These are phyloP conservation scores for Favolaschia claudopus DNA, from an alignment of 768 basidiomycete species.

Conservation along the genomic window DNA sequence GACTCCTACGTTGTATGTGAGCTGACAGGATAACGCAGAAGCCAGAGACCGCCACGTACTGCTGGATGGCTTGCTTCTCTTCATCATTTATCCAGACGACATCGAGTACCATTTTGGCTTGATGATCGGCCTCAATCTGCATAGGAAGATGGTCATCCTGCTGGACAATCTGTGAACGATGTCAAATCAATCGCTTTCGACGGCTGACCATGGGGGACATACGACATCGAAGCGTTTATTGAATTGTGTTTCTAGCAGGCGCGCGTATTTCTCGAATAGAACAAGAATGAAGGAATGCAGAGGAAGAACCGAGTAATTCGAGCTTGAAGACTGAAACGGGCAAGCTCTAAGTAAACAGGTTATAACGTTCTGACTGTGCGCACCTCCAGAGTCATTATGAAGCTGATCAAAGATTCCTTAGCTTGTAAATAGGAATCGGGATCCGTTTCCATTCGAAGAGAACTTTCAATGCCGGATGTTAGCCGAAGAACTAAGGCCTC, in stretches of 20 bases:
- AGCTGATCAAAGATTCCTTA: constrained; percentile 85
- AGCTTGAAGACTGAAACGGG: constrained; percentile 69
- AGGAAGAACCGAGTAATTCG: constrained; percentile 84
- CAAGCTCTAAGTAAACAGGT: constrained; percentile 1
- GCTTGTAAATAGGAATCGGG: constrained; percentile 82
- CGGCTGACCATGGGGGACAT: constrained; percentile 31
- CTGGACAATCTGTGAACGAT: constrained; percentile 67
- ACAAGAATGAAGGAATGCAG: constrained; percentile 86
- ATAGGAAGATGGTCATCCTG: constrained; percentile 92
- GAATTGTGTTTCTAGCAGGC: constrained; percentile 82
- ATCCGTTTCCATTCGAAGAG: constrained; percentile 76
- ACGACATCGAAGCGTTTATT: constrained; percentile 84
- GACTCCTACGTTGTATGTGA: constrained; percentile 51
- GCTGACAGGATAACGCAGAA: neutral
- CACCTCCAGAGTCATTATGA: constrained; percentile 94
- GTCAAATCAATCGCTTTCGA: neutral
- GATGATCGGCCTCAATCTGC: constrained; percentile 65
- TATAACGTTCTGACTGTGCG: constrained; percentile 10
- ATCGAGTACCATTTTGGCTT: constrained; percentile 78
- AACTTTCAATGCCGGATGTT: constrained; percentile 74
- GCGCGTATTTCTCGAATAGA: constrained; percentile 90
- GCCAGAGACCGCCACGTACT: constrained; percentile 47
- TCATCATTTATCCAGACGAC: constrained; percentile 82
- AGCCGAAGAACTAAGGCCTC: constrained; percentile 82
- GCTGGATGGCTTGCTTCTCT: constrained; percentile 65